phyloP scores from a whole-genome alignment of 805 yeast genomes.

The Starmera pachycereana region DNA sequence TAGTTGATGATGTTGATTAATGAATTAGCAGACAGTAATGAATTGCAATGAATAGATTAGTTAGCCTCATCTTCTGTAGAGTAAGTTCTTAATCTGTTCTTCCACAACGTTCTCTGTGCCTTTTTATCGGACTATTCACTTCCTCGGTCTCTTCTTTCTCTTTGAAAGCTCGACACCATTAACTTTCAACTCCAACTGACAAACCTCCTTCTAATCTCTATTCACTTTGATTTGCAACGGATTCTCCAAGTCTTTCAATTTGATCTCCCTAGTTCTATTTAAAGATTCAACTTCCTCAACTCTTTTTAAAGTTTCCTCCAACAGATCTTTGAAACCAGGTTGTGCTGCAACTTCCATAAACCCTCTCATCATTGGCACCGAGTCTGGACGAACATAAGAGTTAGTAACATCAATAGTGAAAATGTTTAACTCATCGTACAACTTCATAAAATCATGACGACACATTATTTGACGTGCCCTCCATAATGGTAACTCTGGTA shows the following conservation, averaged over 20 bases:
- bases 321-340: conserved; percentile 59
- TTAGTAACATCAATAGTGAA: conserved; percentile 64
- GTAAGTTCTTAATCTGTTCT: conserved; percentile 9
- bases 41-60: neutral
- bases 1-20: too few relatives aligned
- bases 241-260: conserved; percentile 60
- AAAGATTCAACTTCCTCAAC: conserved; percentile 69
- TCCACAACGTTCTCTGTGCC: conserved; percentile 17
- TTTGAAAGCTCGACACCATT: conserved; percentile 2
- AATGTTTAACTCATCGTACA: conserved; percentile 64
- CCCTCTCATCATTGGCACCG: conserved; percentile 85
- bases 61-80: neutral
- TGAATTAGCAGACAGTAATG: too few relatives aligned
- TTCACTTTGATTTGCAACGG: conserved; percentile 20
- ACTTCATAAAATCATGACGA: conserved; percentile 68
- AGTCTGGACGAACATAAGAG: conserved; percentile 67
- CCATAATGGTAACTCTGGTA: conserved; percentile 77
- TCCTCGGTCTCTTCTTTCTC: conserved; percentile 12
- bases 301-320: conserved; percentile 55
- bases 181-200: conserved; percentile 2
- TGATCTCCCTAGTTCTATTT: conserved; percentile 68
- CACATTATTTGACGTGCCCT: conserved; percentile 81
- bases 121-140: conserved; percentile 13
- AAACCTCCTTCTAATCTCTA: conserved; percentile 11
- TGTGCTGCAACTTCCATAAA: conserved; percentile 66